Conservation (phyloP, 2,329 filamentous ascomycete species). For the Penicillium sp. region DNA sequence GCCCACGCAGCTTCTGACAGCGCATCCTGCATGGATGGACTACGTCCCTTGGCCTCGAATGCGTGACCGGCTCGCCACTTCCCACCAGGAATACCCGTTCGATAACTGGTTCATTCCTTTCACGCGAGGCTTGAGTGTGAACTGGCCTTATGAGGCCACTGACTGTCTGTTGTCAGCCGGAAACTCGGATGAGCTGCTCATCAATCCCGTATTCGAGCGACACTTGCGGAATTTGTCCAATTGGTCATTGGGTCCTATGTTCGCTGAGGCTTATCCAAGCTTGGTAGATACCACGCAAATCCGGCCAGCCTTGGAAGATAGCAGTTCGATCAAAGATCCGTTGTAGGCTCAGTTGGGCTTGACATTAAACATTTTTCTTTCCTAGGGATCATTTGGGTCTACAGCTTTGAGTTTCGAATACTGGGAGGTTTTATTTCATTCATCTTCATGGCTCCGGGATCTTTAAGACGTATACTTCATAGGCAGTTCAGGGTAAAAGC, state of each 20-base stretch:
- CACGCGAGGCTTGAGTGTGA: constrained; percentile 74
- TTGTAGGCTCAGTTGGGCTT: neutral
- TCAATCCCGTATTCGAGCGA: constrained; percentile 85
- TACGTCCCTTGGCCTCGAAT: constrained; percentile 78
- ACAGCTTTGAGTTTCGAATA: neutral
- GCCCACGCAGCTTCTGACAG: constrained; percentile 65
- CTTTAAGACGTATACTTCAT: neutral
- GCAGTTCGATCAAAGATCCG: neutral
- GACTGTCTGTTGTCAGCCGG: constrained; percentile 66
- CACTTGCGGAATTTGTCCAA: constrained; percentile 77
- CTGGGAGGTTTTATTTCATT: neutral
- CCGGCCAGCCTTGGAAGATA: constrained; percentile 29
- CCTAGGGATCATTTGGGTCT: neutral
- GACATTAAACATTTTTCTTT: neutral
- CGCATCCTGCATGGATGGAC: constrained; percentile 83
- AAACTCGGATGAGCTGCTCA: constrained; percentile 67
- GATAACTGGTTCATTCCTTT: constrained; percentile 84
- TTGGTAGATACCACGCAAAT: constrained; percentile 51
- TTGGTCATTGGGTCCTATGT: constrained; percentile 76
- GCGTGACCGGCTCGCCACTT: constrained; percentile 67
- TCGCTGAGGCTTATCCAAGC: constrained; percentile 67
- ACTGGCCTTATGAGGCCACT: constrained; percentile 80
- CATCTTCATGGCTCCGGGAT: neutral
- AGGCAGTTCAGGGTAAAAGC: neutral
- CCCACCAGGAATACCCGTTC: constrained; percentile 65